phyloP scores from a whole-genome alignment of 495 filamentous ascomycete genomes.

The Podospora pseudoanserina region DNA sequence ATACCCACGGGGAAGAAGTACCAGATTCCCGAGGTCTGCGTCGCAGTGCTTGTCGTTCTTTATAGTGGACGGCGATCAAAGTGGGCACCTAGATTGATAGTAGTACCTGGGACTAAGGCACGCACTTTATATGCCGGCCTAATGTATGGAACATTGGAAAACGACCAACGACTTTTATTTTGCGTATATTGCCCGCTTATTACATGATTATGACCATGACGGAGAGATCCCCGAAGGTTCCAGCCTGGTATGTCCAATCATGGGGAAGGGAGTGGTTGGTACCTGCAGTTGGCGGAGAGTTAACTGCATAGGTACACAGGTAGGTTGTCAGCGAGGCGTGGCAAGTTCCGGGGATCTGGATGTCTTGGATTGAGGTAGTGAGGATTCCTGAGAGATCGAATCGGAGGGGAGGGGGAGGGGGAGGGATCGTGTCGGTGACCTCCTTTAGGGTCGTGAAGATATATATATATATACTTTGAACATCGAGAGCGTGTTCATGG shows the following conservation, averaged over 20 bases:
- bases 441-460: not conserved
- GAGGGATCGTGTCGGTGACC: not conserved
- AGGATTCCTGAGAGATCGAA: not conserved
- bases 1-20: too few species aligned
- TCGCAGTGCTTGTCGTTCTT: too few species aligned
- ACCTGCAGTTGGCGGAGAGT: not conserved
- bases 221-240: not conserved
- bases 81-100: too few species aligned
- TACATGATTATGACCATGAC: too few species aligned
- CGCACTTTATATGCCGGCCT: not conserved
- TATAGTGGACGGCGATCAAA: too few species aligned
- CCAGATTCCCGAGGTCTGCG: too few species aligned
- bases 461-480: not conserved
- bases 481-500: not conserved
- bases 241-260: not conserved
- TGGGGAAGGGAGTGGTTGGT: not conserved
- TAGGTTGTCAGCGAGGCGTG: not conserved
- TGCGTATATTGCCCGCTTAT: too few species aligned
- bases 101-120: not conserved
- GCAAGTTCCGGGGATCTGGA: not conserved
- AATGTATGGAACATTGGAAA: not conserved
- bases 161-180: not conserved
- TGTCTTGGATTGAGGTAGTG: not conserved
- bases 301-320: not conserved
- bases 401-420: not conserved